Evolutionary conservation across 257 asterid genomes (phyloP).

Genomic region (Misopates orontium): DNA sequence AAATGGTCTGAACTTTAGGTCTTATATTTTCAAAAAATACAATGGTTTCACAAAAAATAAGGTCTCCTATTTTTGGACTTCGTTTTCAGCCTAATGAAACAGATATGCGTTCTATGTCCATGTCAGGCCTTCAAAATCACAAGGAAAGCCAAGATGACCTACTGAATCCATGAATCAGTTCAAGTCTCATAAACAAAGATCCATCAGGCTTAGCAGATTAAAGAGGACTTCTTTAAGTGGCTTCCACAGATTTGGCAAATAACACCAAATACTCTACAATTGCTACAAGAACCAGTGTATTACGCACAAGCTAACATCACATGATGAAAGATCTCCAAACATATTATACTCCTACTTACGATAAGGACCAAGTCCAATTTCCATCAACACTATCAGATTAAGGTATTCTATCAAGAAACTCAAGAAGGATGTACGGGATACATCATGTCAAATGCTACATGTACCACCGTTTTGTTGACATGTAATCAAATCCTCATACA

Average conservation of each 20-base stretch:
- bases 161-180: neutral
- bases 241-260: neutral
- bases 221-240: neutral
- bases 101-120: neutral
- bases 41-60: no score
- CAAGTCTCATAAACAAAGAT: neutral
- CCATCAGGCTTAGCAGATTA: neutral
- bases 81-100: no score
- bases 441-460: neutral
- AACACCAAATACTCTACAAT: neutral
- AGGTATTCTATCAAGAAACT: slow-evolving; percentile 15
- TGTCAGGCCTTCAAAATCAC: neutral
- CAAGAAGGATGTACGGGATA: neutral
- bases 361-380: neutral
- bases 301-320: neutral
- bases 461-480: neutral
- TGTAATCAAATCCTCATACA: slow-evolving; percentile 12
- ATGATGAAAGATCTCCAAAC: slow-evolving; percentile 1
- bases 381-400: neutral
- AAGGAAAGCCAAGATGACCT: neutral
- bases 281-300: neutral
- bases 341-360: neutral
- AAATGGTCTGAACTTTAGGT: no score
- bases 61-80: neutral
- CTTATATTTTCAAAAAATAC: no score